Base-by-base conservation (phyloP, 805 yeast species). In the Yarrowia osloensis region DNA sequence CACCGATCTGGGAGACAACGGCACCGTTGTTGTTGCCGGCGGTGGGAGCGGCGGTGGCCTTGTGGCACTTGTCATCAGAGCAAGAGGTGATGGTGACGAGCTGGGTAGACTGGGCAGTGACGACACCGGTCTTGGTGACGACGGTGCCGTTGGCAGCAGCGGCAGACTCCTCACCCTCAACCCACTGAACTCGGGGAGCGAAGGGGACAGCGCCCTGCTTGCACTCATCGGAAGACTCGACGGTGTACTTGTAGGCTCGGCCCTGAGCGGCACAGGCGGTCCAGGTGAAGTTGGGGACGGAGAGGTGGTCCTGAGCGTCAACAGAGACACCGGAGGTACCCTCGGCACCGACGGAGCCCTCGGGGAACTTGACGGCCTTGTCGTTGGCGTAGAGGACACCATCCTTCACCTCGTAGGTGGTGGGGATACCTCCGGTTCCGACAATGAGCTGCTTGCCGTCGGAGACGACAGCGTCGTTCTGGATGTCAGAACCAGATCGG, bases 61-160 rank as follows among this genome's bases (percentile, higher is more conserved):
- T 37, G 37, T 67, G 31, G 67, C 42, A 37, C 37, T 63, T 62
- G 68, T 66, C 33, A 15, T 57, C 66, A 21, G 9, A 28, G 65
- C 69, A 37, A 66, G 63, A 28, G 61, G 67, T 40, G 67, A 59
- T 47, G 69, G 66, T 44, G 68, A 67, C 52, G 8, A 40, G 28
- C 28, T n/a, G 9, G 68, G 69, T 33, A 66, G 69, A 37, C 61
- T 46, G 22, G 49, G 69, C 37, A 59, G 42, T 47, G 33, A 28
- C 61, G 62, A 29, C 46, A 29, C 61, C 52, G 26, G 39, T 17
- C 40, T 42, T 22, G 68, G 44, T 50, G 66, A 29, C 44, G 39
- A 35, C 28, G 49, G 55, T 35, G 19, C 46, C 67, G 44, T 49
- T 35, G 29, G 47, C 35, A 19, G 65, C 61, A 12, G 61, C 61